These are phyloP conservation scores for Leccinum subgranulosum DNA, from an alignment of 768 basidiomycete species.

Conservation along the genomic window DNA sequence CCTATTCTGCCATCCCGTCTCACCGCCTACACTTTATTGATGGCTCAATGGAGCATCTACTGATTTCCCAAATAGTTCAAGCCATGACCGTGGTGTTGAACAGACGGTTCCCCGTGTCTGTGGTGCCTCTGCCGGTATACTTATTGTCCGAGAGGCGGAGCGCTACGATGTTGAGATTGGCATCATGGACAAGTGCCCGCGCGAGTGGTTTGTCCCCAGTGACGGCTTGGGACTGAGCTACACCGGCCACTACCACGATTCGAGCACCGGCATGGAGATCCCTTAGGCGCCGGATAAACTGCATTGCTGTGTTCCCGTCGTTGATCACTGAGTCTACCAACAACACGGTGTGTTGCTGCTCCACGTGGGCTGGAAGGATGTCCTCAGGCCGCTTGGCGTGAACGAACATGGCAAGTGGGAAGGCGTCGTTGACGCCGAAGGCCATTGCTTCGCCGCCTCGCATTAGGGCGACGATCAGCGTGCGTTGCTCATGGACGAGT, in stretches of 20 bases:
- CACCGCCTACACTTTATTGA: too few species aligned
- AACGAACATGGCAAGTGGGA: conserved; percentile 15
- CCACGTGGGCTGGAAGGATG: conserved; percentile 11
- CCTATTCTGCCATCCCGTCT: too few species aligned
- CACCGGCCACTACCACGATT: conserved; percentile 14
- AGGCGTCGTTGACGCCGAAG: conserved; percentile 13
- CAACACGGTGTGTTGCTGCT: conserved; percentile 12
- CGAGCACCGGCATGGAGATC: conserved; percentile 11
- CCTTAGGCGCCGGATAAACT: conserved; percentile 11
- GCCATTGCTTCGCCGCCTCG: conserved; percentile 14
- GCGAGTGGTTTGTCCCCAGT: conserved; percentile 11
- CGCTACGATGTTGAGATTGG: conserved; percentile 11
- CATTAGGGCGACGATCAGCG: conserved; percentile 14
- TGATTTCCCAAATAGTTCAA: conserved; percentile 6
- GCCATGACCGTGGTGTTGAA: conserved; percentile 10
- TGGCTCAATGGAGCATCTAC: too few species aligned
- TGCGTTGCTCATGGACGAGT: conserved; percentile 12
- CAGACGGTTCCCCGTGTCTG: conserved; percentile 13
- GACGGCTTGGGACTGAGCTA: conserved; percentile 12
- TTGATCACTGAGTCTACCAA: conserved; percentile 16
- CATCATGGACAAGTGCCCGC: conserved; percentile 11
- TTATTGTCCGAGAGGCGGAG: conserved; percentile 13
- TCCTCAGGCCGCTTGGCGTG: conserved; percentile 14
- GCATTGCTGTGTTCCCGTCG: conserved; percentile 11
- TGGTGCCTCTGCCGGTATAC: conserved; percentile 14